Conservation (phyloP, 2,329 filamentous ascomycete species). For the Pseudodiploospora longispora region DNA sequence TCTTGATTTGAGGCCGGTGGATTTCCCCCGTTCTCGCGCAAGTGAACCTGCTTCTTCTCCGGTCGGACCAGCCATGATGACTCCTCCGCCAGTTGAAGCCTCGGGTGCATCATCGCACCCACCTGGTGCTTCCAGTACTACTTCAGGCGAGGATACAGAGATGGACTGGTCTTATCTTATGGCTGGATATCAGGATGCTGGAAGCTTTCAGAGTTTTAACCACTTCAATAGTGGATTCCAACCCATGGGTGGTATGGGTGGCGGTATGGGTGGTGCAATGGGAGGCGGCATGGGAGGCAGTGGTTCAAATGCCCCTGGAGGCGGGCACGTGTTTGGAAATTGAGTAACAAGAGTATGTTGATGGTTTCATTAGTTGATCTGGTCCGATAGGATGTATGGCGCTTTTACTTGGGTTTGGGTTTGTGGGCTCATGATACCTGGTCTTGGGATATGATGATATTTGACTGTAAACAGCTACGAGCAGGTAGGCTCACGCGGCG, state of each 20-base stretch:
- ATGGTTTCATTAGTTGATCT: conserved; percentile 1
- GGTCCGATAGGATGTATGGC: too few species aligned
- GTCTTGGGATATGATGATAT: too few species aligned
- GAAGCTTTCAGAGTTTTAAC: conserved; percentile 22
- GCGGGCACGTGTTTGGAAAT: conserved; percentile 21
- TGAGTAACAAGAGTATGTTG: conserved; percentile 3
- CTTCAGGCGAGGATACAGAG: conserved; percentile 23
- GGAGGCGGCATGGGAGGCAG: conserved; percentile 10
- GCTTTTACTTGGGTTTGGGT: too few species aligned
- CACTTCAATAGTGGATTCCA: conserved; percentile 14
- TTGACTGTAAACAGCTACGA: too few species aligned
- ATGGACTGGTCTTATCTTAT: conserved; percentile 45
- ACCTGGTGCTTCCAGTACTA: conserved; percentile 10
- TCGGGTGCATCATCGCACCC: conserved; percentile 7
- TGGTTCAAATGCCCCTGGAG: conserved; percentile 13
- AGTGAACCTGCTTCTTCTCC: conserved; percentile 6
- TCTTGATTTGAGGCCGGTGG: conserved; percentile 15
- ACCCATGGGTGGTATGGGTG: conserved; percentile 16
- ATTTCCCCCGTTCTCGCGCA: conserved; percentile 15
- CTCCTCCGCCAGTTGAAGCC: conserved; percentile 18
- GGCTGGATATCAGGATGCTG: conserved; percentile 30
- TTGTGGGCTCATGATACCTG: too few species aligned
- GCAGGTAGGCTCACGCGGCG: too few species aligned
- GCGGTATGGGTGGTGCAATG: conserved; percentile 12
- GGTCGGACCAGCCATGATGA: conserved; percentile 24